Base-by-base conservation (phyloP, 352 stramenopile species). In the Thraustochytrium sp. region DNA sequence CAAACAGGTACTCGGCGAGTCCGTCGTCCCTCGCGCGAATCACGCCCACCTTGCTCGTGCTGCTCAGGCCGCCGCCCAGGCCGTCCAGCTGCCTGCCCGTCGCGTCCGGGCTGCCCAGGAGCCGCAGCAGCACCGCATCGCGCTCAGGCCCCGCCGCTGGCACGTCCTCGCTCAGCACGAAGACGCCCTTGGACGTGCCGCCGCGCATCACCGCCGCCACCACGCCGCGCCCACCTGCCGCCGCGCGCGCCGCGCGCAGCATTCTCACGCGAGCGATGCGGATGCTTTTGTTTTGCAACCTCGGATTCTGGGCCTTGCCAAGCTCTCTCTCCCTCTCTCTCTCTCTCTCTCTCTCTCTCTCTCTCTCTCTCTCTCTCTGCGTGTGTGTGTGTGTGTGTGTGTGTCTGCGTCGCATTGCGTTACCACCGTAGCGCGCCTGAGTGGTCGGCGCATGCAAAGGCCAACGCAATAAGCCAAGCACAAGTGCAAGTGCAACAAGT, bases 171-270 rank as follows among this genome's bases (percentile, higher is more conserved):
- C 68, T 68, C 1, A 55, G 37, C 48, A 80, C 23, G 53, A 80
- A 80, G 48, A 80, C 46, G n/a, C 68, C 68, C 68, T 80, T 80
- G 46, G 34, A 55, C 42, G 68, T 80, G 13, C 68, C 68, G 13
- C 68, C 68, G 46, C 68, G 46, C 49, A 80, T 75, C 8, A 80
- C 18, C 46, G 40, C 68, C 46, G 48, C 36, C 9, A 80, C 59
- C 13, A 49, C 13, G 1, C 40, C 26, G 3, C 36, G 8, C 13
- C 36, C 59, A 16, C 26, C 13, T 21, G 59, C 34, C 8, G 13
- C 13, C 59, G 26, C 59, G 26, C n/a, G 4, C 40, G 42, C 26
- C 21, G n/a, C n/a, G n/a, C n/a, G n/a, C 13, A 72, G 59, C 59
- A 72, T 72, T 5, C 26, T 46, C 37, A 13, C 40, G 1, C 0